Evolutionary conservation across 2,329 filamentous ascomycete genomes (phyloP), one percentile per base, ranked within the genome.

Genomic region (Aureobasidium sp.): DNA sequence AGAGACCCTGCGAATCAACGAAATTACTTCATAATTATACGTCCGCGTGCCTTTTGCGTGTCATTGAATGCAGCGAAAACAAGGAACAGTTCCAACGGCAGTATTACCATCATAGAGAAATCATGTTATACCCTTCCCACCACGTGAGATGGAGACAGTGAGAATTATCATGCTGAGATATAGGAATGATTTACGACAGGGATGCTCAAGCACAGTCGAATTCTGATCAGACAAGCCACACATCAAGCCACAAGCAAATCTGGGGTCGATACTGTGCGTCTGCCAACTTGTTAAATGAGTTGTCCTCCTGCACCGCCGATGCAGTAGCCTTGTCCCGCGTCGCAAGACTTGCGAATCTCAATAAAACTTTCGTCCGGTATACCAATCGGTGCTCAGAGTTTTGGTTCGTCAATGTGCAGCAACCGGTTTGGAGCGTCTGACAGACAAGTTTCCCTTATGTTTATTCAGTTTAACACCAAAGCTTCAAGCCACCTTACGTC

Each of bases 21-120:
- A 36, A 57, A 57, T 58, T 58, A 48, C 55, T 47, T 58, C 32
- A 58, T 58, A n/a, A 58, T 58, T 48, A n/a, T 58, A 13, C 2
- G 17, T 48, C 32, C 42, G 55, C 55, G 42, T 58, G 42, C 41
- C 42, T 48, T 58, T 58, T 27, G 29, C 42, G 42, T 39, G 55
- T 58, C 55, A 48, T 27, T 26, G 12, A 37, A 15, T 37, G 34
- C 55, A 20, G 17, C 32, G 9, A 29, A 58, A 58, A 36, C 55
- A 47, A n/a, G 55, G 42, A 58, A 58, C 5, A 6, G 2, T 4
- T 15, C 23, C 13, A 47, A 58, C 55, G 41, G 42, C 27, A 41
- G 27, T 39, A 27, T 15, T 26, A 1, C 29, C n/a, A n/a, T 55
- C 32, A 26, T 23, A 5, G 1, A 57, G 8, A 27, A 27, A 26